A percentile compares a stretch with the other conserved stretches of the same genome.
phyloP scores from a whole-genome alignment of 1,284 basidiomycete genomes.

The Ustanciosporium gigantosporum region DNA sequence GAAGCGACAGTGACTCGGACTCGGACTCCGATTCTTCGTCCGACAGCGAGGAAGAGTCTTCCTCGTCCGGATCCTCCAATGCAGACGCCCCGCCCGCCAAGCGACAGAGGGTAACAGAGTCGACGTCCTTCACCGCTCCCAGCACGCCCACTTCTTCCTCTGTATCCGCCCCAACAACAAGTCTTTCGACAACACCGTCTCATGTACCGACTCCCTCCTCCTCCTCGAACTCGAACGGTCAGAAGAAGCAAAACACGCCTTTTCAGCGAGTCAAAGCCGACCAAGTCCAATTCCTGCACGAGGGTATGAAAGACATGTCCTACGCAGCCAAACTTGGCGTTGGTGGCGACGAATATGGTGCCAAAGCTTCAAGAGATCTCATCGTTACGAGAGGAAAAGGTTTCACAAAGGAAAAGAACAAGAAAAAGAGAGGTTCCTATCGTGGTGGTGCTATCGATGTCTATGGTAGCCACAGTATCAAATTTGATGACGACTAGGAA shows the following conservation, averaged over 20 bases:
- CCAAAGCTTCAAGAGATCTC: conserved; percentile 79
- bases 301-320: conserved; percentile 75
- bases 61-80: neutral
- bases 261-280: conserved; percentile 83
- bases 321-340: conserved; percentile 73
- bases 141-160: neutral
- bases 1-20: neutral
- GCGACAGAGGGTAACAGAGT: conserved; percentile 15
- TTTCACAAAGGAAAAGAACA: conserved; percentile 99
- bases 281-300: conserved; percentile 67
- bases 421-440: conserved; percentile 84
- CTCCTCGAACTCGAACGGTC: conserved; percentile 2
- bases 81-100: conserved; percentile 16
- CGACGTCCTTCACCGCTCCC: neutral
- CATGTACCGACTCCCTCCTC: neutral
- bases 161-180: no score
- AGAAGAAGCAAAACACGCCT: conserved; percentile 38
- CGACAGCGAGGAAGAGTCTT: neutral
- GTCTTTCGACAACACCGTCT: no score
- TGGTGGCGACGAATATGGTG: conserved; percentile 78
- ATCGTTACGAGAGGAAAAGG: conserved; percentile 90
- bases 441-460: conserved; percentile 59
- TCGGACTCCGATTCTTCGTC: conserved; percentile 1
- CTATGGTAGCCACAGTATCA: conserved; percentile 55
- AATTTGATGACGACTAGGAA: conserved; percentile 56